Base-by-base conservation (phyloP, 345 rosid species). In the Euphorbia peplus region DNA sequence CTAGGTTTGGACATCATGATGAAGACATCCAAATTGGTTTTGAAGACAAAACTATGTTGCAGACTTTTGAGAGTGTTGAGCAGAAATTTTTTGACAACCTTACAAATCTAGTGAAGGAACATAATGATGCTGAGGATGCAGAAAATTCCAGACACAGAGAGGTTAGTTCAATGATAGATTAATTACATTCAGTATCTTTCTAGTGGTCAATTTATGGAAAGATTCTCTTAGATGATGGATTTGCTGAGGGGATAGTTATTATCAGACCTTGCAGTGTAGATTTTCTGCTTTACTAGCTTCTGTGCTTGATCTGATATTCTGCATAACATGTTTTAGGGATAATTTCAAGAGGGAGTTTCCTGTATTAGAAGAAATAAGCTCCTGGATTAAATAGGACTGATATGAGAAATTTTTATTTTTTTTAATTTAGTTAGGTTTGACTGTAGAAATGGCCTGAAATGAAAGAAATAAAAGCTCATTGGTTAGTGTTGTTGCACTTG, bases 111-210 rank as follows among this genome's bases (percentile, higher is more conserved):
- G 84, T 83, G 22, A 92, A 90, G 64, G 92, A 88, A 54, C 92
- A 88, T 75, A 82, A 70, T 42, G 81, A 82, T 71, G 96, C 92
- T 28, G 98, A 92, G 78, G 98, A 92, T 75, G 83, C 88, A 66
- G 96, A 92, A 83, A 86, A 81, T 75, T 78, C 76, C 46, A 80
- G 98, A 77, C 98, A 92, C 73, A 86, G 86, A 69, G 95, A 88
- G 96, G 98, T 92, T 57, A 78, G 86, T 63, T n/a, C 61, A 30
- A 50, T 24, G 12, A 37, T 60, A 60, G 47, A 7, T 44, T 69
- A 12, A 39, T 35, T 42, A 12, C 9, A n/a, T 48, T n/a, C n/a
- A 74, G 70, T 60, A 37, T 41, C 59, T 22, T 47, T 47, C 24
- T 30, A 13, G 22, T 22, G 58, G 26, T 53, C 29, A 21, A 53